Percentiles rank a stretch among this genome's conserved stretches.
These are phyloP conservation scores for Saksenaea vasiformis DNA, from an alignment of 371 early-diverging fungal species.

Conservation along the genomic window DNA sequence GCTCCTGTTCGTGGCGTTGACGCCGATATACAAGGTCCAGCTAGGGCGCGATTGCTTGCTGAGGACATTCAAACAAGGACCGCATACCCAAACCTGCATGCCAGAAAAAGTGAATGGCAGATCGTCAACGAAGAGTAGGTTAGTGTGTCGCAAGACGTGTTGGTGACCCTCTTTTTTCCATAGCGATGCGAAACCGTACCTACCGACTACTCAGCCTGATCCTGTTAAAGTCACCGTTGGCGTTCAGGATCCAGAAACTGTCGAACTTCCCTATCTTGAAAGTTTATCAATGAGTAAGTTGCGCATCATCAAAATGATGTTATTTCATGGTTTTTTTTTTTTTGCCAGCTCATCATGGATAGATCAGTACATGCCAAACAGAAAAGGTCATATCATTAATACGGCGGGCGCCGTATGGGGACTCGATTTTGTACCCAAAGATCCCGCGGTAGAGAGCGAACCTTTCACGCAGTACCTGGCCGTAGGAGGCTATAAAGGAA, in stretches of 20 bases:
- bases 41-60: background rate
- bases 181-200: constrained; percentile 17
- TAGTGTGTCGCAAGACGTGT: no score
- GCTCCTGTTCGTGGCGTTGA: background rate
- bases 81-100: background rate
- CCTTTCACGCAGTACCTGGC: constrained; percentile 58
- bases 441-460: constrained; percentile 20
- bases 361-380: constrained; percentile 21
- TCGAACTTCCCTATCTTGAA: constrained; percentile 9
- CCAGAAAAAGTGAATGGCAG: constrained; percentile 9
- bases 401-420: constrained; percentile 69
- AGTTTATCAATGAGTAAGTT: constrained; percentile 10
- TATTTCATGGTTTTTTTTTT: background rate
- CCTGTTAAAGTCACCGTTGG: constrained; percentile 16
- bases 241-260: constrained; percentile 9
- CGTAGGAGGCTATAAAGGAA: constrained; percentile 53
- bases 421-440: constrained; percentile 60
- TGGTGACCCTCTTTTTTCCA: constrained; percentile 1
- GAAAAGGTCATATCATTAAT: constrained; percentile 44
- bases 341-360: constrained; percentile 3
- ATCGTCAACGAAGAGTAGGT: constrained; percentile 10
- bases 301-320: background rate
- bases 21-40: background rate
- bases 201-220: constrained; percentile 15
- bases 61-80: background rate